Evolutionary conservation across 257 asterid species (phyloP).

Genomic region (Solanum dulcamara): DNA sequence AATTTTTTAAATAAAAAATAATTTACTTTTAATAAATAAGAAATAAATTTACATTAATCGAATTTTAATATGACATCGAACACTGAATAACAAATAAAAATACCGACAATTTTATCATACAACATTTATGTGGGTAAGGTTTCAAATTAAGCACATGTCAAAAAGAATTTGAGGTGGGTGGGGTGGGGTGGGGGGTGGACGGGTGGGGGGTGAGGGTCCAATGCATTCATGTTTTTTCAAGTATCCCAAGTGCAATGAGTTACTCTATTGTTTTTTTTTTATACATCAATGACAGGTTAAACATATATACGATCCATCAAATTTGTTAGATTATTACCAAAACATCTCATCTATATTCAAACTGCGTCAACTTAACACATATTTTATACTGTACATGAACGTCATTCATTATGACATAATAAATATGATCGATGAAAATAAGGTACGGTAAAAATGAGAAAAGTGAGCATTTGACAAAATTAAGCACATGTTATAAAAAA

Average conservation of each 20-base stretch:
- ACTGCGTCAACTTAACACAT: background rate
- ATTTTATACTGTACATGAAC: background rate
- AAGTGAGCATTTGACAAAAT: background rate
- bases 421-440: background rate
- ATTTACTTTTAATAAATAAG: background rate
- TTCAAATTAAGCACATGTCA: background rate
- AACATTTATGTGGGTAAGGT: background rate
- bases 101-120: background rate
- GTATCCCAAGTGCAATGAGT: too few relatives aligned
- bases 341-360: background rate
- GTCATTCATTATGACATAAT: background rate
- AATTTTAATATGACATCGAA: background rate
- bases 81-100: background rate
- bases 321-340: background rate
- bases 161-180: background rate
- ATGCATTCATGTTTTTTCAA: background rate
- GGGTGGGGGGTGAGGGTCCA: background rate
- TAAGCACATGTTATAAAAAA: background rate
- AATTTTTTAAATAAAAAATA: background rate
- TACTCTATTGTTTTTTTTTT: too few relatives aligned
- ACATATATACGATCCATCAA: background rate
- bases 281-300: background rate
- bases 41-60: background rate
- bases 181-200: background rate
- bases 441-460: rapidly evolving